Percentiles rank a stretch among this genome's conserved stretches.
Evolutionary conservation across 257 asterid genomes (phyloP).

Genomic region (Craterostigma plantagineum): DNA sequence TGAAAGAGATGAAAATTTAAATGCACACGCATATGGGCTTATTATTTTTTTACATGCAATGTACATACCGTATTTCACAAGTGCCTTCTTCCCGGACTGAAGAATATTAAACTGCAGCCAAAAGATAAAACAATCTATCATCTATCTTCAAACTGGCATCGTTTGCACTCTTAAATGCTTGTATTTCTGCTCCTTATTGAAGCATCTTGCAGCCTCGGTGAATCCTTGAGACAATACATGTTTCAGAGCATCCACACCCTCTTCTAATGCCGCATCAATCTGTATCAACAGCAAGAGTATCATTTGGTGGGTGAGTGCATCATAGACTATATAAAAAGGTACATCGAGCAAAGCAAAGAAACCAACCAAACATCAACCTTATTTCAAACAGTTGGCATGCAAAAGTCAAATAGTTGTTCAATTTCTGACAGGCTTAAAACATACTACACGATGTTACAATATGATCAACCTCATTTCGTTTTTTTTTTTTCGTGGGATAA

Average conservation of each 20-base stretch:
- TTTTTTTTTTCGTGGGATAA: too few species aligned
- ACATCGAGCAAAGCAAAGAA: too few species aligned
- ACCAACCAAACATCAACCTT: too few species aligned
- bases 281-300: slow-evolving; percentile 7
- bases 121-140: too few species aligned
- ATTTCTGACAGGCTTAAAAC: not conserved
- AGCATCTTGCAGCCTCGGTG: slow-evolving; percentile 51
- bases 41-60: too few species aligned
- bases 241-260: slow-evolving; percentile 54
- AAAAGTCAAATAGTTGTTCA: not conserved
- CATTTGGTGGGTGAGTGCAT: too few species aligned
- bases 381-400: not conserved
- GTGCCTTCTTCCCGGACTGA: too few species aligned
- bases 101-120: too few species aligned
- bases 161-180: slow-evolving; percentile 67
- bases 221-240: slow-evolving; percentile 55
- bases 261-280: slow-evolving; percentile 71
- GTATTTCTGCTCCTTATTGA: slow-evolving; percentile 70
- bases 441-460: slow-evolving; percentile 1
- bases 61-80: too few species aligned
- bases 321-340: too few species aligned
- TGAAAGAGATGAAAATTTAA: too few species aligned
- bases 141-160: slow-evolving; percentile 32
- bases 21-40: too few species aligned
- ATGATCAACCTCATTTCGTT: not conserved